Evolutionary conservation across 75 land plant species (phyloP), one percentile per base, ranked within the genome.

Genomic region (Picea sitchensis): DNA sequence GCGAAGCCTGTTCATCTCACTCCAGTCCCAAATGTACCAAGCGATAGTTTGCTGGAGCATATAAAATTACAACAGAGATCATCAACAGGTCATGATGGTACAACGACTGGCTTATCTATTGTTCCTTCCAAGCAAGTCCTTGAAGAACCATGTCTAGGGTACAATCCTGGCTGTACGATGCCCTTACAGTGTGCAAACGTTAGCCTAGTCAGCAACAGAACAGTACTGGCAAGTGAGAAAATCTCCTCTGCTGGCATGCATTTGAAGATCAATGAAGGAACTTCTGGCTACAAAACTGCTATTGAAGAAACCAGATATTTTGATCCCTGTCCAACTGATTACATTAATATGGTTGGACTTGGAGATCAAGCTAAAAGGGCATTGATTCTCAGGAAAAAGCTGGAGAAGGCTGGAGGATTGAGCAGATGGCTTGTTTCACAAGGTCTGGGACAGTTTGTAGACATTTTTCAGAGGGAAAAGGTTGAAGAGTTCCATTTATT

Each of bases 351-450:
- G 3, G 15, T 41, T 54, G 61, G n/a, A 21, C 61, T 82, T 20
- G 44, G 59, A 32, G 79, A 78, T 51, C 76, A 63, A 61, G 76
- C 21, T 36, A 76, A 58, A 51, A 63, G 61, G 77, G 84, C 85
- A 21, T 30, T 75, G 32, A 84, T 85, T 65, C 79, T 96, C 12
- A 93, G 88, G 74, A 89, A 83, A 73, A 86, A 88, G 76, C 88
- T 96, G 69, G 77, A 87, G 59, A 81, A 59, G 59, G 86, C 83
- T 18, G 98, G 96, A 41, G 98, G 98, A 34, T 80, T 96, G 76
- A 90, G 81, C 23, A 80, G 77, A 36, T 96, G 98, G 98, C 81
- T 96, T 30, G 59, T 76, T 31, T 92, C 87, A 20, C 75, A 81
- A 20, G 97, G 97, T 21, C 87, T 96, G 56, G 87, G 58, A 3